A percentile compares a stretch with the other conserved stretches of the same genome.
Conservation (phyloP, 1,284 basidiomycete species). For the Tylopilus sp. region DNA sequence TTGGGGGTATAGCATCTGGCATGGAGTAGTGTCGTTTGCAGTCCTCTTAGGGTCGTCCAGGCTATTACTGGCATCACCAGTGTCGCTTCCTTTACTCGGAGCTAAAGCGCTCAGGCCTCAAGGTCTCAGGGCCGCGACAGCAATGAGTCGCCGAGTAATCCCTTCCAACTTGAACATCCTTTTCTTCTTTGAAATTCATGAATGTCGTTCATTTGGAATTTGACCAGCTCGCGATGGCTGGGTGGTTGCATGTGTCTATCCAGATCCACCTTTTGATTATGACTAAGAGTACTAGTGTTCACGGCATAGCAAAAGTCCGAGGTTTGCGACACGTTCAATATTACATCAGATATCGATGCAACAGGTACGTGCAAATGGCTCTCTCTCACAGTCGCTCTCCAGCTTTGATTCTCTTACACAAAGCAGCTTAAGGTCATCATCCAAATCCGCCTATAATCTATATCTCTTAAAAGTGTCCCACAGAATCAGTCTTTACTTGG, state of each 20-base stretch:
- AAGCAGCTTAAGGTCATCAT: neutral
- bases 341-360: neutral
- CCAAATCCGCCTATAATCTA: neutral
- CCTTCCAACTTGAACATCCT: no score
- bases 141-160: no score
- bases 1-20: neutral
- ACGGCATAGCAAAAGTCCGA: neutral
- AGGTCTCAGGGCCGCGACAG: no score
- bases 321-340: neutral
- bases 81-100: neutral
- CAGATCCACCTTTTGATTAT: neutral
- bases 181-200: no score
- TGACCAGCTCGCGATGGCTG: no score
- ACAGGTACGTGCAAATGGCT: neutral
- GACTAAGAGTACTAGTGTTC: neutral
- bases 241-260: no score
- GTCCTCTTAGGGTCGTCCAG: neutral
- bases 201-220: neutral
- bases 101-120: no score
- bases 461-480: neutral
- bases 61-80: neutral
- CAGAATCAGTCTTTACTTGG: no score
- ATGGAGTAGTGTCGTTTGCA: neutral
- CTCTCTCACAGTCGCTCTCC: neutral
- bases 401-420: neutral